phyloP scores from a whole-genome alignment of 495 filamentous ascomycete species.

The Friedmanniomyces simplex region DNA sequence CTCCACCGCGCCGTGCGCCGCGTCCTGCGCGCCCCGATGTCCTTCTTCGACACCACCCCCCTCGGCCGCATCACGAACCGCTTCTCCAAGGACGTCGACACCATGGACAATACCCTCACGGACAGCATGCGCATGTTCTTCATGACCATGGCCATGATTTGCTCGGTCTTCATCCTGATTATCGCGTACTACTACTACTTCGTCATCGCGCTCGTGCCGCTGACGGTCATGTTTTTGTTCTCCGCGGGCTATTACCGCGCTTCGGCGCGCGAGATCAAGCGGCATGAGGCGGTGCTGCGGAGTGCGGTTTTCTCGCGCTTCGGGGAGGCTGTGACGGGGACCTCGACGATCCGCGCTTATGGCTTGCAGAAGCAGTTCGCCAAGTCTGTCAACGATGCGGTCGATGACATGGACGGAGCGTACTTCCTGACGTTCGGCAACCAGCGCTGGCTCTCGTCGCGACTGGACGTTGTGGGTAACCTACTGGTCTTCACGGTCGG shows the following conservation, averaged over 20 bases:
- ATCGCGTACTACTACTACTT: constrained; percentile 93
- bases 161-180: constrained; percentile 72
- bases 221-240: constrained; percentile 69
- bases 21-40: constrained; percentile 84
- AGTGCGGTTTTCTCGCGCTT: constrained; percentile 87
- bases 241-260: constrained; percentile 81
- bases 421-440: constrained; percentile 93
- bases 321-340: constrained; percentile 73
- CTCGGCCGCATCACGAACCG: constrained; percentile 94
- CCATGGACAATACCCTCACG: constrained; percentile 87
- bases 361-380: constrained; percentile 67
- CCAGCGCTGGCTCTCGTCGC: constrained; percentile 79
- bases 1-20: constrained; percentile 69
- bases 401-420: constrained; percentile 86
- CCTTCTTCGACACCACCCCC: constrained; percentile 95
- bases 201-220: constrained; percentile 74
- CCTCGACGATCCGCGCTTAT: constrained; percentile 79
- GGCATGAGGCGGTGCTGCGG: constrained; percentile 79
- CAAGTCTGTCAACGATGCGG: constrained; percentile 51
- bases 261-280: constrained; percentile 87
- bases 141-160: constrained; percentile 61
- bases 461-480: constrained; percentile 76
- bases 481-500: constrained; percentile 74
- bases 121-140: constrained; percentile 93
- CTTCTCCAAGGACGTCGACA: constrained; percentile 89